These are phyloP conservation scores for Meira nashicola DNA, from an alignment of 1,284 basidiomycete genomes.

Conservation along the genomic window DNA sequence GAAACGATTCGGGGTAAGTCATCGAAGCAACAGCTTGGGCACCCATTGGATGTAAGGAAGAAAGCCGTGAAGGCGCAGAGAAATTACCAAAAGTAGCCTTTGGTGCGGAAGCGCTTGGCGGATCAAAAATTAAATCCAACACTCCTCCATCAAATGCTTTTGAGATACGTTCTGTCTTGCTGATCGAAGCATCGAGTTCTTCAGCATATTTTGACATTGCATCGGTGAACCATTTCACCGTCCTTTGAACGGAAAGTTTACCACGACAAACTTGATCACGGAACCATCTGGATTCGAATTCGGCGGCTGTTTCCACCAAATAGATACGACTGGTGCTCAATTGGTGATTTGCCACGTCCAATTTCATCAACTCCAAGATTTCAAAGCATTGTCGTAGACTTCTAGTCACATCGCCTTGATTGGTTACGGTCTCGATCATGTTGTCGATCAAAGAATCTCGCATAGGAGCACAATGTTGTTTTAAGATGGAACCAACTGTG, in stretches of 20 bases:
- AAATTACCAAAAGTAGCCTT: constrained; percentile 20
- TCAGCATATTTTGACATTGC: constrained; percentile 54
- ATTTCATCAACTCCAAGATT: constrained; percentile 88
- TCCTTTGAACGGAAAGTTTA: constrained; percentile 59
- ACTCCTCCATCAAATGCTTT: constrained; percentile 64
- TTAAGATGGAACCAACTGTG: constrained; percentile 73
- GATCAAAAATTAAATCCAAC: constrained; percentile 66
- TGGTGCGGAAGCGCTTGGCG: constrained; percentile 56
- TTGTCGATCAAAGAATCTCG: constrained; percentile 75
- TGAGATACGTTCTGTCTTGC: constrained; percentile 48
- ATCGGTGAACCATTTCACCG: constrained; percentile 64
- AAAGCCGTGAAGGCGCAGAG: constrained; percentile 38
- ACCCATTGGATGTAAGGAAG: constrained; percentile 59
- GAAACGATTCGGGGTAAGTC: constrained; percentile 64
- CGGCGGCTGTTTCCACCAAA: constrained; percentile 72
- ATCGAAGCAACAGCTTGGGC: constrained; percentile 20
- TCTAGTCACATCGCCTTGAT: constrained; percentile 59
- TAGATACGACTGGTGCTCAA: constrained; percentile 79
- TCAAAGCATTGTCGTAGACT: constrained; percentile 82
- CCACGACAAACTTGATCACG: constrained; percentile 60
- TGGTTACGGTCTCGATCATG: constrained; percentile 61
- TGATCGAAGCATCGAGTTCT: constrained; percentile 19
- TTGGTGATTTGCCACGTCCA: constrained; percentile 93
- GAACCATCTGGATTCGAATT: constrained; percentile 76
- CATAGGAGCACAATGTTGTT: constrained; percentile 88